Conservation (phyloP, 2,329 filamentous ascomycete genomes). For the Cladosporium sphaerospermum region DNA sequence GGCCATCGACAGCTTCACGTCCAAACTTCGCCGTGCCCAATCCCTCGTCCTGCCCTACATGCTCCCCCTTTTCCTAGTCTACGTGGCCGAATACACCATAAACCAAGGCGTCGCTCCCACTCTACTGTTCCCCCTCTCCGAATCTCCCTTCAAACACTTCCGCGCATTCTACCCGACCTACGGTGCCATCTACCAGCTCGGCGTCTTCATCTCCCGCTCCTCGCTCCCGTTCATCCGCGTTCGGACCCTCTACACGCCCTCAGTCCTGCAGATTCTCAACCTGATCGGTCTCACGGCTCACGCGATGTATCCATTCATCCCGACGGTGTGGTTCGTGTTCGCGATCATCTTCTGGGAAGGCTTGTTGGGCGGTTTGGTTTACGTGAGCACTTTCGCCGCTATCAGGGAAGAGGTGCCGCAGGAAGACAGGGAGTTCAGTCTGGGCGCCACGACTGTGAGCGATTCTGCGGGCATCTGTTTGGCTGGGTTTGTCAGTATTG, state of each 20-base stretch:
- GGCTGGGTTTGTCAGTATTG: conserved; percentile 77
- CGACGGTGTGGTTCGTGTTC: conserved; percentile 81
- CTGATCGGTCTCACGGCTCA: conserved; percentile 68
- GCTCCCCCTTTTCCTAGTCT: conserved; percentile 85
- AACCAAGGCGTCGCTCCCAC: conserved; percentile 92
- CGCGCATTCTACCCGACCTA: conserved; percentile 93
- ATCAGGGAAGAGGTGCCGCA: conserved; percentile 76
- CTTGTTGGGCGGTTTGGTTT: conserved; percentile 80
- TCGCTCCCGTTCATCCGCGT: conserved; percentile 83
- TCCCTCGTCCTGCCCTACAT: conserved; percentile 74
- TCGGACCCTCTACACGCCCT: conserved; percentile 72
- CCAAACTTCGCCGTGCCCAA: conserved; percentile 55
- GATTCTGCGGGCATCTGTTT: conserved; percentile 88
- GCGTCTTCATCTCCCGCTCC: conserved; percentile 89
- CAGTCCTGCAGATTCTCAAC: conserved; percentile 75
- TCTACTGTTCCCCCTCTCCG: conserved; percentile 71
- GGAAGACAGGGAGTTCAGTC: conserved; percentile 80
- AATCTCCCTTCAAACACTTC: conserved; percentile 72
- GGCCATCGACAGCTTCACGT: conserved; percentile 16
- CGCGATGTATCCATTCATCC: conserved; percentile 68
- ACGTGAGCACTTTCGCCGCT: conserved; percentile 92
- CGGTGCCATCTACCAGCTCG: conserved; percentile 87
- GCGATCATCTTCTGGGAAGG: conserved; percentile 89
- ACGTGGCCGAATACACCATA: conserved; percentile 94
- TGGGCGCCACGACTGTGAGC: conserved; percentile 84